Evolutionary conservation across 2,329 filamentous ascomycete species (phyloP), one percentile per base, ranked within the genome.

Genomic region (Zopfia rhizophila): DNA sequence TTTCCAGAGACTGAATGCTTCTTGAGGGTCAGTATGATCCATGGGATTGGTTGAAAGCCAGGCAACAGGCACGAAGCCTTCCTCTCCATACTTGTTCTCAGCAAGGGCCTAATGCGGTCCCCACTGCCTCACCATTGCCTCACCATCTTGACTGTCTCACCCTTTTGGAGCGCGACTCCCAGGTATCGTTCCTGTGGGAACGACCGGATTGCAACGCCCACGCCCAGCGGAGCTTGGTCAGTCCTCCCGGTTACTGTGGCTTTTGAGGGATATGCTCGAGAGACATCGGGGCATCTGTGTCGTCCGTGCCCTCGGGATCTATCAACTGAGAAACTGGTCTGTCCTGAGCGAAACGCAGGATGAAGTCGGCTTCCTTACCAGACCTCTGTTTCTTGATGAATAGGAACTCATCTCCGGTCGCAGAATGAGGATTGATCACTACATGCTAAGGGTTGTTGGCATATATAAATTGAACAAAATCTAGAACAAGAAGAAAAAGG

Each of bases 141-240:
- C 10, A 67, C 30, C 2, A 68, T 47, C 22, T 63, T 60, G 38
- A 70, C 18, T 8, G 21, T 51, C 25, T 68, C 43, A 1, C 57
- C 61, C 30, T 61, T 58, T 14, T 55, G 49, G 3, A 70, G 30
- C 1, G 47, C 16, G 3, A 66, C 35, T 69, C 66, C 58, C 62
- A 59, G 1, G 49, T 39, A 18, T 70, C 66, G 1, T 22, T 33
- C 2, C 21, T 8, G 30, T 66, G 61, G 5, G 60, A 55, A 12
- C 57, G 58, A 12, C 66, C 61, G 10, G 44, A n/a, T n/a, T n/a
- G n/a, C n/a, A n/a, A n/a, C n/a, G n/a, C n/a, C n/a, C n/a, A n/a
- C n/a, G n/a, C n/a, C n/a, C n/a, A n/a, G n/a, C n/a, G n/a, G n/a
- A n/a, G n/a, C n/a, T n/a, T n/a, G n/a, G n/a, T n/a, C n/a, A n/a